These are phyloP conservation scores for Diphasiastrum complanatum DNA, from an alignment of 83 land plant species.

Conservation along the genomic window DNA sequence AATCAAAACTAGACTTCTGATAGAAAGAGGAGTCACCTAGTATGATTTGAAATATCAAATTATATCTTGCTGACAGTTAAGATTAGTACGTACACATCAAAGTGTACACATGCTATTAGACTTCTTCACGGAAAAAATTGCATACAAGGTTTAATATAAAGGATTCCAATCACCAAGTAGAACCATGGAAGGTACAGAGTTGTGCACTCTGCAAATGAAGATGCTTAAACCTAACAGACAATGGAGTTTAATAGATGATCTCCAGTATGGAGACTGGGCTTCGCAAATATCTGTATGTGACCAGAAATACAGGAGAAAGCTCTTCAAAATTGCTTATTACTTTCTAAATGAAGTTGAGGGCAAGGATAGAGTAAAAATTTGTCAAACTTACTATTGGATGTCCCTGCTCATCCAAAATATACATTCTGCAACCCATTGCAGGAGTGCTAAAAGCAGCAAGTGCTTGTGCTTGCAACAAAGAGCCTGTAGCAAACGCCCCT, in stretches of 20 bases:
- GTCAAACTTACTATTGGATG: constrained; percentile 59
- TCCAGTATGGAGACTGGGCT: neutral
- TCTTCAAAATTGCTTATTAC: neutral
- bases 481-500: constrained; percentile 82
- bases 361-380: neutral
- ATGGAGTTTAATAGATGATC: no score
- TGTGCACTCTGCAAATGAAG: neutral
- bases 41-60: no score
- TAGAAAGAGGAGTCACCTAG: no score
- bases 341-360: neutral
- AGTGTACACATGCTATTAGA: no score
- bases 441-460: constrained; percentile 91
- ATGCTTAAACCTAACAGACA: neutral
- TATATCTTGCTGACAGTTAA: no score
- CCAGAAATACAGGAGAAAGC: neutral
- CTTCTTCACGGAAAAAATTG: no score
- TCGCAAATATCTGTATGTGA: neutral
- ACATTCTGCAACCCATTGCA: constrained; percentile 85
- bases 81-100: no score
- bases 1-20: no score
- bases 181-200: no score
- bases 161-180: no score
- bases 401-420: constrained; percentile 69
- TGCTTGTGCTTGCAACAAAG: constrained; percentile 74
- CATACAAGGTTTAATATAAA: no score